Percentiles rank a stretch among this genome's conserved stretches.
Conservation (phyloP, 306 rosid species). For the Macrotyloma uniflorum region DNA sequence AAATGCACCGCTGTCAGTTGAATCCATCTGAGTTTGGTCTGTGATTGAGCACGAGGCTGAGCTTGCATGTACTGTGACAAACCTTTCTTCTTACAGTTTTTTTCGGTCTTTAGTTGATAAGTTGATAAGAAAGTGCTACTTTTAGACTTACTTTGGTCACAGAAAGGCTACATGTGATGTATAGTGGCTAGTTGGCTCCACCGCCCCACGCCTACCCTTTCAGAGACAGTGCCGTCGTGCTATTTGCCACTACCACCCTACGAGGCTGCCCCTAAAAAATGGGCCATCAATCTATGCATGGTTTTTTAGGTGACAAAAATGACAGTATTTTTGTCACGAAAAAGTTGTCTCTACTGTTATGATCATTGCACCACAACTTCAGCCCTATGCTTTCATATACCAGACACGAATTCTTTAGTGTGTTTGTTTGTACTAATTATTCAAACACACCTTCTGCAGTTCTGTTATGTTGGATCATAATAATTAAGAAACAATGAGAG, state of each 20-base stretch:
- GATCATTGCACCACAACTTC: neutral
- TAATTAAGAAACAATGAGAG: neutral
- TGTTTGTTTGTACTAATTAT: neutral
- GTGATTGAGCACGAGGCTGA: neutral
- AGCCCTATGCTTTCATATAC: neutral
- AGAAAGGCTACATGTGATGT: neutral
- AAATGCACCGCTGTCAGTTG: neutral
- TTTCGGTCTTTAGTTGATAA: too few relatives aligned
- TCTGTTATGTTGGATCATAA: neutral
- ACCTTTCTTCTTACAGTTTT: neutral
- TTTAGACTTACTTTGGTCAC: neutral
- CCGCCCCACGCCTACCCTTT: neutral
- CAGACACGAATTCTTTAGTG: neutral
- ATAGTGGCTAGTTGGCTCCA: conserved; percentile 3
- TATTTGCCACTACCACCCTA: neutral
- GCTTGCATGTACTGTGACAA: neutral
- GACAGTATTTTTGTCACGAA: neutral
- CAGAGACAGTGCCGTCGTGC: neutral
- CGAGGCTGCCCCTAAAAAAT: neutral
- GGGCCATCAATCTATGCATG: neutral
- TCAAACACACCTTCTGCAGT: neutral
- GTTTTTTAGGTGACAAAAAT: neutral
- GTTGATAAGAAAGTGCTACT: neutral
- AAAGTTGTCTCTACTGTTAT: neutral
- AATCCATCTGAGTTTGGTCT: neutral